Conservation (phyloP, 1,284 basidiomycete genomes). For the Ustilago bromivora region DNA sequence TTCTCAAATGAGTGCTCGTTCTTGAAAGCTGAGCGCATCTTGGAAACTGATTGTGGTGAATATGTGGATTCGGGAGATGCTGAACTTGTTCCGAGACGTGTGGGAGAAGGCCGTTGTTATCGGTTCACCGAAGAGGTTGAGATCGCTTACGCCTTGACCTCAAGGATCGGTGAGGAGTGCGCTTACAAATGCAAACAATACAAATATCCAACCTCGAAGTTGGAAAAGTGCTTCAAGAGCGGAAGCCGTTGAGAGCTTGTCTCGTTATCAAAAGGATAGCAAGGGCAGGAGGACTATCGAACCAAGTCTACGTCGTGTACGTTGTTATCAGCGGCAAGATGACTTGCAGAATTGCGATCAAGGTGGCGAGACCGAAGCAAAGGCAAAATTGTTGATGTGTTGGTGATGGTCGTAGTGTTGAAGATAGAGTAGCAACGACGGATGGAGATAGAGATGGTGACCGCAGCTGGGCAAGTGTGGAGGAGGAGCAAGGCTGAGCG, state of each 20-base stretch:
- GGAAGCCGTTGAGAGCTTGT: neutral
- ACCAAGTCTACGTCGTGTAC: neutral
- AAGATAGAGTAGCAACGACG: neutral
- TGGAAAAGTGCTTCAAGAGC: neutral
- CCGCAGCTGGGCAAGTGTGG: conserved; percentile 1
- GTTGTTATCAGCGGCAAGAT: neutral
- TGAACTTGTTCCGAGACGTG: neutral
- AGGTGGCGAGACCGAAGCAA: neutral
- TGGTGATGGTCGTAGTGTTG: conserved; percentile 1
- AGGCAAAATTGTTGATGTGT: neutral
- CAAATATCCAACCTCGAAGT: neutral
- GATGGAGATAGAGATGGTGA: neutral
- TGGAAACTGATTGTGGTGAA: neutral
- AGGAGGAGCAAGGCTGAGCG: conserved; percentile 13
- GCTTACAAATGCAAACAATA: neutral
- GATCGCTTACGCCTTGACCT: neutral
- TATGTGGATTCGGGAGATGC: neutral
- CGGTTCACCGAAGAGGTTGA: neutral
- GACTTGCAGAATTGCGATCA: neutral
- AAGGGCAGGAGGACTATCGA: neutral
- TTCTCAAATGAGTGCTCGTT: conserved; percentile 99
- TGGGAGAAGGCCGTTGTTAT: neutral
- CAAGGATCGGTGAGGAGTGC: neutral
- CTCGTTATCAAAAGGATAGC: neutral
- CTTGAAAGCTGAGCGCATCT: conserved; percentile 98